Evolutionary conservation across 139 green algal species (phyloP).

Genomic region (Spirogloea muscicola): DNA sequence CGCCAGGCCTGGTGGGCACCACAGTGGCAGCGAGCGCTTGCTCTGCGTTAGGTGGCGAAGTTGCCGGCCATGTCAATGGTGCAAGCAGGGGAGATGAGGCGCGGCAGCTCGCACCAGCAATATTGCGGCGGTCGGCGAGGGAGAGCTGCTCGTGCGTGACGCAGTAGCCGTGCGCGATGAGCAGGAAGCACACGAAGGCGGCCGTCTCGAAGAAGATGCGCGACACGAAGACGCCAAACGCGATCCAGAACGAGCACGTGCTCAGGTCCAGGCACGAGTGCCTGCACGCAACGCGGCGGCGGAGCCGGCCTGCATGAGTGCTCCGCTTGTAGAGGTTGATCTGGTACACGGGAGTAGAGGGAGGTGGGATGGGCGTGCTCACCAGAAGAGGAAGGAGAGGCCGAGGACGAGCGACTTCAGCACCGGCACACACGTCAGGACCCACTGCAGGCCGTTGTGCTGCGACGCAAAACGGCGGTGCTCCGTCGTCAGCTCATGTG

Average conservation of each 20-base stretch:
- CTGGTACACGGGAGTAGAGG: no score
- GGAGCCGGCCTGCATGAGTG: no score
- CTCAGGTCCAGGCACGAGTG: conserved; percentile 22
- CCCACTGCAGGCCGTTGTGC: conserved; percentile 19
- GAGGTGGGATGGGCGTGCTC: background rate
- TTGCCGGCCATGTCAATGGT: background rate
- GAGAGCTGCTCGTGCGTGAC: conserved; percentile 25
- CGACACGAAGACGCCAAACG: conserved; percentile 38
- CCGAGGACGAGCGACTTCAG: conserved; percentile 31
- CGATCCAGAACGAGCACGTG: conserved; percentile 39
- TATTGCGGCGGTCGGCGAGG: conserved; percentile 15
- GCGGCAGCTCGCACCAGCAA: conserved; percentile 18
- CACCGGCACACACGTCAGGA: conserved; percentile 21
- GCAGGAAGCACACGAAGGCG: conserved; percentile 17
- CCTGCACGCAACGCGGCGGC: conserved; percentile 3
- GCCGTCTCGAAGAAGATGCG: conserved; percentile 37
- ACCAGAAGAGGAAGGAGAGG: conserved; percentile 40
- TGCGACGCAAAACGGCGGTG: no score
- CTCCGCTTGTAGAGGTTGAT: no score
- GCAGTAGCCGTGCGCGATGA: conserved; percentile 22
- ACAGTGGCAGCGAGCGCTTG: no score
- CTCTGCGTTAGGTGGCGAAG: no score
- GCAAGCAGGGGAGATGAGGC: background rate
- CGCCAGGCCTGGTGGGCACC: background rate
- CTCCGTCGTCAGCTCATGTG: no score